These are phyloP conservation scores for Phytopythium sindhum DNA, from an alignment of 352 stramenopile species.

Conservation along the genomic window DNA sequence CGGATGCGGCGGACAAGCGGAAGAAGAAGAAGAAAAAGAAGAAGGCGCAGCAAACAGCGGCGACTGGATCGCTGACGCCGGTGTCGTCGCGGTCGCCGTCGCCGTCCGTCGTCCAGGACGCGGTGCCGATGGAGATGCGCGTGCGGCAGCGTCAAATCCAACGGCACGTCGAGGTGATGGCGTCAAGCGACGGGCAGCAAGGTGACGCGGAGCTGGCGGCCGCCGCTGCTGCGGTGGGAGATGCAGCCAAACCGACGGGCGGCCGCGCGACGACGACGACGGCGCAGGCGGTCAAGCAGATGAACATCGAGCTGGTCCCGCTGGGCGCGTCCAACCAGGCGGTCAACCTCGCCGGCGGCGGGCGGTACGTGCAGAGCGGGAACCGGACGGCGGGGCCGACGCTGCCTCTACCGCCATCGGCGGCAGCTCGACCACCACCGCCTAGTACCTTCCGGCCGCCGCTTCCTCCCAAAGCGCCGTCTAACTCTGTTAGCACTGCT, in stretches of 20 bases:
- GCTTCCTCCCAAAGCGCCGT: neutral
- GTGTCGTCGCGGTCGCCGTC: conserved; percentile 1
- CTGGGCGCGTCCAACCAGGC: conserved; percentile 30
- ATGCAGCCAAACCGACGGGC: neutral
- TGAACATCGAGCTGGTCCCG: conserved; percentile 47
- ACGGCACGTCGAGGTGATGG: neutral
- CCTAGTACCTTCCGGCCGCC: neutral
- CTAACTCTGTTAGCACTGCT: neutral
- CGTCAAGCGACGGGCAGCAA: neutral
- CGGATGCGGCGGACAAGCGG: neutral
- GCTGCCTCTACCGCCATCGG: conserved; percentile 3
- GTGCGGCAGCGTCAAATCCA: conserved; percentile 9
- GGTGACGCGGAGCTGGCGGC: neutral
- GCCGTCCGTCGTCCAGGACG: neutral
- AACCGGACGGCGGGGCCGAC: conserved; percentile 33
- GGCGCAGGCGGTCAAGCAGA: conserved; percentile 32
- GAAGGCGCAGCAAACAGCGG: conserved; percentile 15
- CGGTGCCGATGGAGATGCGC: conserved; percentile 10
- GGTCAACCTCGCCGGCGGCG: conserved; percentile 32
- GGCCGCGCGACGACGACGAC: conserved; percentile 19
- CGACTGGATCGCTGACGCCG: neutral
- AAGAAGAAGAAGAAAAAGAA: conserved; percentile 16
- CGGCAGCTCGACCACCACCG: neutral
- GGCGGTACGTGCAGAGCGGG: conserved; percentile 66
- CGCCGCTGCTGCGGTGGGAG: neutral